Conservation (phyloP, 2,329 filamentous ascomycete species). For the Scytalidium lignicola region DNA sequence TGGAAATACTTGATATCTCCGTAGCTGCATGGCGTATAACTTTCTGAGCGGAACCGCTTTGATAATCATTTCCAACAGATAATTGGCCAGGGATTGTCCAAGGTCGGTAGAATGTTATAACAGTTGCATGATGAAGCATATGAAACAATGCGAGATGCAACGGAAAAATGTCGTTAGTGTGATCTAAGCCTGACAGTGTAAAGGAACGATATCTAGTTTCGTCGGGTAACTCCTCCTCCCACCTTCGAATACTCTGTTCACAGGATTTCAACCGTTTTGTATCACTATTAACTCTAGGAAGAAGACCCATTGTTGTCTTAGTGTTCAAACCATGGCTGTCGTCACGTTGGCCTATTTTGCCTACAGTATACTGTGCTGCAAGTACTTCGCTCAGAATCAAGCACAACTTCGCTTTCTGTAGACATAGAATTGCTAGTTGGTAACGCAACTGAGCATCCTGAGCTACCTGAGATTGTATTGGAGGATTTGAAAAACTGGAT, state of each 20-base stretch:
- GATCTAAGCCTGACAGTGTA: slow-evolving; percentile 50
- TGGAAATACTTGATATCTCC: background rate
- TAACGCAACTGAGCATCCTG: slow-evolving; percentile 68
- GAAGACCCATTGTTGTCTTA: slow-evolving; percentile 66
- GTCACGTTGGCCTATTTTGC: slow-evolving; percentile 68
- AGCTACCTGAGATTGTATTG: slow-evolving; percentile 63
- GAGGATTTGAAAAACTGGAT: slow-evolving; percentile 64
- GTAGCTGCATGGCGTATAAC: background rate
- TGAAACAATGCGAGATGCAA: slow-evolving; percentile 77
- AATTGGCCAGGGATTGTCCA: slow-evolving; percentile 16
- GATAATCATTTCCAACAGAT: background rate
- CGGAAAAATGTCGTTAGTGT: slow-evolving; percentile 49
- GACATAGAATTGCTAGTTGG: slow-evolving; percentile 77
- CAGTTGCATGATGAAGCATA: slow-evolving; percentile 86
- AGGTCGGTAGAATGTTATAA: slow-evolving; percentile 75
- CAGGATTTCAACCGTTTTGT: slow-evolving; percentile 70
- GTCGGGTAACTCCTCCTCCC: slow-evolving; percentile 65
- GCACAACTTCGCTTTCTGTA: slow-evolving; percentile 82
- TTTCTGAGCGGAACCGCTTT: background rate
- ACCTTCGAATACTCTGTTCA: slow-evolving; percentile 70
- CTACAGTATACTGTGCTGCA: slow-evolving; percentile 84
- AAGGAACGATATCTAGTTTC: slow-evolving; percentile 62
- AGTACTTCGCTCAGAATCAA: slow-evolving; percentile 83
- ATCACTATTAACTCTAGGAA: slow-evolving; percentile 70
- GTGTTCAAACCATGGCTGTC: slow-evolving; percentile 66